These are phyloP conservation scores for Yamadazyma dendronema DNA, from an alignment of 1,139 yeast genomes.

Conservation along the genomic window DNA sequence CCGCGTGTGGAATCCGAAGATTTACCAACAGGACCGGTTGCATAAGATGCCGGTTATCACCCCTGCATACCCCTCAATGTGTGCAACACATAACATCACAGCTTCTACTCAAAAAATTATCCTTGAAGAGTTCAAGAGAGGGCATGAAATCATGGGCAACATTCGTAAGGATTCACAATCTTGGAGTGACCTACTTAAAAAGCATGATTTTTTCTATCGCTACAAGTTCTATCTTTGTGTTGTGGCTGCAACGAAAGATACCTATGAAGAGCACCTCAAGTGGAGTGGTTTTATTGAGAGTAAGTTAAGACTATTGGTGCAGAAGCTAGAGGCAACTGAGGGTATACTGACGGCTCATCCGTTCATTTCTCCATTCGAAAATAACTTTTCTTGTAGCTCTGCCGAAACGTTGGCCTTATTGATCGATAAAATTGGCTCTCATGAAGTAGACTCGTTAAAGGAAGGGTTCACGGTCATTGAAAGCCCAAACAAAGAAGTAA, in stretches of 20 bases:
- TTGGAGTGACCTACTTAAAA: conserved; percentile 75
- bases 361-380: conserved; percentile 73
- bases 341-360: conserved; percentile 89
- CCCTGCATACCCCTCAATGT: conserved; percentile 99
- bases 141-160: conserved; percentile 67
- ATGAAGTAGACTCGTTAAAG: neutral
- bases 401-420: neutral
- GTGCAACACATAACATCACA: conserved; percentile 96
- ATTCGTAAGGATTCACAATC: conserved; percentile 59
- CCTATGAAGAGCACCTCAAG: conserved; percentile 70
- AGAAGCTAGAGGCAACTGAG: conserved; percentile 71
- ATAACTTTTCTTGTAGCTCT: too few relatives aligned
- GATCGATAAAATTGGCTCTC: neutral
- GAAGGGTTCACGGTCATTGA: conserved; percentile 3
- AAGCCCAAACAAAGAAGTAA: neutral
- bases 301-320: conserved; percentile 74
- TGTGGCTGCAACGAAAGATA: conserved; percentile 70
- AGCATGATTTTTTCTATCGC: conserved; percentile 76
- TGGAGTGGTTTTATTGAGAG: conserved; percentile 96
- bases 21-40: conserved; percentile 81
- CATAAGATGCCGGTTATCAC: conserved; percentile 99
- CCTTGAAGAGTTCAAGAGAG: conserved; percentile 71
- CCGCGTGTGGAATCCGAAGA: conserved; percentile 93
- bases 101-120: conserved; percentile 83
- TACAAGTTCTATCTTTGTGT: conserved; percentile 87